phyloP scores from a whole-genome alignment of 139 green algal species.

The Astrephomene gubernaculifera region DNA sequence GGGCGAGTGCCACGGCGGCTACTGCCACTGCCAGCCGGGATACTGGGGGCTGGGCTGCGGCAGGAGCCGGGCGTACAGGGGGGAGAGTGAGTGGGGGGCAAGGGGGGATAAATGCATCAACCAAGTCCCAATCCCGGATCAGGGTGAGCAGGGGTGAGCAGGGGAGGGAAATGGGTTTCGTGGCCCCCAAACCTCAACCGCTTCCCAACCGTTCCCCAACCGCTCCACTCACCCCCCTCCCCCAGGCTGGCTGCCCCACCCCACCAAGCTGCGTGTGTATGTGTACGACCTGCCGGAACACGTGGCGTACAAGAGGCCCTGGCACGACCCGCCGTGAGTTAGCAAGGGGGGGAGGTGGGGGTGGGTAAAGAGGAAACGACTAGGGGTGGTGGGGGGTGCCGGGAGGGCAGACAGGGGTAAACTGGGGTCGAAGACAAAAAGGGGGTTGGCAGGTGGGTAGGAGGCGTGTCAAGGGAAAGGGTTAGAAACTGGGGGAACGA shows the following conservation, averaged over 20 bases:
- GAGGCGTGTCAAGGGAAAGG: too few relatives aligned
- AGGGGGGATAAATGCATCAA: background rate
- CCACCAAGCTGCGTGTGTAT: conserved; percentile 43
- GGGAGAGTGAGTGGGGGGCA: background rate
- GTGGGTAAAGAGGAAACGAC: background rate
- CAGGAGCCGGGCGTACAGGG: conserved; percentile 28
- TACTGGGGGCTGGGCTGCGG: conserved; percentile 51
- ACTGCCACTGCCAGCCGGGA: conserved; percentile 41
- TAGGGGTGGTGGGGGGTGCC: background rate
- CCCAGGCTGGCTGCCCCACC: conserved; percentile 31
- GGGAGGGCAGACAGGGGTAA: background rate
- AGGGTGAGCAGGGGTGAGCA: background rate
- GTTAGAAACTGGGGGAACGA: too few relatives aligned
- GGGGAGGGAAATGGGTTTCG: background rate
- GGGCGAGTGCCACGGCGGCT: conserved; percentile 46
- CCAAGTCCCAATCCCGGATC: background rate
- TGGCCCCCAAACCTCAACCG: background rate
- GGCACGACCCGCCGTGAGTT: conserved; percentile 40
- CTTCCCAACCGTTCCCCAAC: background rate
- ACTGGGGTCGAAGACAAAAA: background rate
- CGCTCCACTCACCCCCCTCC: background rate
- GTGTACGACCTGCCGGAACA: conserved; percentile 49
- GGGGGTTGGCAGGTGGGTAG: too few relatives aligned
- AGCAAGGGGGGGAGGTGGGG: background rate
- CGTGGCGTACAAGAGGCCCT: conserved; percentile 29